Evolutionary conservation across 2,329 filamentous ascomycete species (phyloP).

Genomic region (Penicillium sclerotigenum): DNA sequence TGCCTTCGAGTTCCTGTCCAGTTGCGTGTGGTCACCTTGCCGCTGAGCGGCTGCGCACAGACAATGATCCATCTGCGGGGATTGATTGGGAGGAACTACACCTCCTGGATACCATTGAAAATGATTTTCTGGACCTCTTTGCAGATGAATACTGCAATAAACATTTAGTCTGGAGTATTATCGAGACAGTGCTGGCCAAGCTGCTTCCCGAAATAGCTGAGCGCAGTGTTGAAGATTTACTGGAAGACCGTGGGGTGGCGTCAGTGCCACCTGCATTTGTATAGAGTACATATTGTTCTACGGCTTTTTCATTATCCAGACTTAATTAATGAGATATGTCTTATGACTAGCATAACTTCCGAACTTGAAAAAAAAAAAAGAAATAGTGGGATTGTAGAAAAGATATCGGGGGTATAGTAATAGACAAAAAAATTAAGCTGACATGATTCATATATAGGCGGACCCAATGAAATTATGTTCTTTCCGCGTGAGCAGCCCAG

Average conservation of each 20-base stretch:
- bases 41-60: constrained; percentile 11
- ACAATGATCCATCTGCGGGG: constrained; percentile 18
- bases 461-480: constrained; percentile 13
- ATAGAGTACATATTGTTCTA: constrained; percentile 1
- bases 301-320: not conserved
- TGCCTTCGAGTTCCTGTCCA: not conserved
- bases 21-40: constrained; percentile 1
- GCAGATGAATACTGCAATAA: constrained; percentile 87
- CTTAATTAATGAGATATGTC: constrained; percentile 11
- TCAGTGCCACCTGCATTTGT: constrained; percentile 16
- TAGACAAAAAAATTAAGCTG: constrained; percentile 11
- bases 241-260: constrained; percentile 63
- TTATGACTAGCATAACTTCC: constrained; percentile 5
- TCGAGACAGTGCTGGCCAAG: constrained; percentile 78
- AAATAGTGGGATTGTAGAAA: not conserved
- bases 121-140: constrained; percentile 67
- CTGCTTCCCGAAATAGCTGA: constrained; percentile 80
- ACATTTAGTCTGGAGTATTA: constrained; percentile 76
- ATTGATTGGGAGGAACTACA: constrained; percentile 47
- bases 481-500: constrained; percentile 25
- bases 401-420: constrained; percentile 13
- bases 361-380: not conserved
- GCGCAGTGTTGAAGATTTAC: constrained; percentile 66
- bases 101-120: constrained; percentile 59
- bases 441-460: constrained; percentile 13